Evolutionary conservation across 2,329 filamentous ascomycete genomes (phyloP).

Genomic region (Gremmenia infestans): DNA sequence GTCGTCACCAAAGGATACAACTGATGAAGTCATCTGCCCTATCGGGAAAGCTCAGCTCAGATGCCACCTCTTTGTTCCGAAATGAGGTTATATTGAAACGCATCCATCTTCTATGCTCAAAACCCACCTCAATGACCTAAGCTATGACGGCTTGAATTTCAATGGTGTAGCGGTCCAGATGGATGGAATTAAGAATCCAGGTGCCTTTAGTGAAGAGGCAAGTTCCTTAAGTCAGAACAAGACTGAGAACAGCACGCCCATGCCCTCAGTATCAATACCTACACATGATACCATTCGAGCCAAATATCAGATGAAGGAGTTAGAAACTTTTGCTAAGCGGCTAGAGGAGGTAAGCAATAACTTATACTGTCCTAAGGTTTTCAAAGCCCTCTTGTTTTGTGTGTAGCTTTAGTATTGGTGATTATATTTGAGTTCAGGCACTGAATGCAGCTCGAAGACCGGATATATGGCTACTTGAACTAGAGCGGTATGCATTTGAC

Average conservation of each 20-base stretch:
- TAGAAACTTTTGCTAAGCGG: conserved; percentile 6
- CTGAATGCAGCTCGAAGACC: background rate
- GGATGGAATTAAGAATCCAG: no score
- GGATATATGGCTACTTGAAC: background rate
- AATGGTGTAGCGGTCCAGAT: no score
- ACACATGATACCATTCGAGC: conserved; percentile 9
- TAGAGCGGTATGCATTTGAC: no score
- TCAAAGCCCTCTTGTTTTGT: background rate
- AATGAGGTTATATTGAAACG: background rate
- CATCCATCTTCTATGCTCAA: no score
- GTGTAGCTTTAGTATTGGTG: background rate
- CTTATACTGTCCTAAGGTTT: background rate
- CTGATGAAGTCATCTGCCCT: background rate
- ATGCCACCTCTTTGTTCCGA: background rate
- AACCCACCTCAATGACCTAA: no score
- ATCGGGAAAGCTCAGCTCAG: background rate
- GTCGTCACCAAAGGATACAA: background rate
- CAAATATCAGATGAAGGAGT: conserved; percentile 9
- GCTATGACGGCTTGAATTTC: no score
- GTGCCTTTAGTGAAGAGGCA: background rate
- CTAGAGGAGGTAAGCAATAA: conserved; percentile 6
- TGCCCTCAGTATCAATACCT: background rate
- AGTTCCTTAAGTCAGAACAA: background rate
- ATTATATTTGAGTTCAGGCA: background rate
- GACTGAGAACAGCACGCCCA: background rate